Base-by-base conservation (phyloP, 1,284 basidiomycete genomes). In the Agaricales sp. region DNA sequence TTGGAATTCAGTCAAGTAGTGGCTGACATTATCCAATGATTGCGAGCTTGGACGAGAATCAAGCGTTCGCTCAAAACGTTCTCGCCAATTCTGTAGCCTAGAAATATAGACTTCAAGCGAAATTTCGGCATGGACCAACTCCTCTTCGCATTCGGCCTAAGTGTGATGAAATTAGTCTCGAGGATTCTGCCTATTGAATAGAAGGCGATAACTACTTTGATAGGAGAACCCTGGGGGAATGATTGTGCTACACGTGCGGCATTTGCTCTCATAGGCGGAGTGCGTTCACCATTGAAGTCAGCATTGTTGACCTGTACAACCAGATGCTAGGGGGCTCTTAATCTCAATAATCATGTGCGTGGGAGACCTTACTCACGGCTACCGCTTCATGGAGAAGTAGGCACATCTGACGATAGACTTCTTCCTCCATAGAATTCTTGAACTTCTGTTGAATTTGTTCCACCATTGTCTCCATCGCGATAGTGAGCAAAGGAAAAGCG, bases 1-100 rank as follows among this genome's bases (percentile, higher is more conserved):
- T 59, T 99, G 95, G 74, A 99, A 99, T 65, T 99, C 95, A 11
- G 92, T 90, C 55, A 99, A 73, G 68, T 93, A 98, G 67, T 96
- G 93, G 56, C 91, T 94, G 45, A 92, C 73, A 52, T 86, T 75
- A 57, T 98, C 94, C 48, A 99, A 70, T n/a, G 91, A 82, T 60
- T 95, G 91, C 49, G 85, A 69, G 45, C 85, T 81, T 30, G 93
- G 89, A 38, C 92, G 77, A 22, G 80, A 73, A 63, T 98, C 93
- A 13, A 99, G 73, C 43, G 80, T 69, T 51, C 75, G 78, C 63
- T 99, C 96, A 66, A 94, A 97, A 57, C 82, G 83, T 62, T 97
- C 91, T 47, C 95, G 77, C 96, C 96, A 99, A 54, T 78, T 76
- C 62, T 97, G 93, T 22, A 99, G 75, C 44, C 87, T 84, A 53